Evolutionary conservation across 208 protist species (phyloP).

Genomic region (Porcisia deanei): DNA sequence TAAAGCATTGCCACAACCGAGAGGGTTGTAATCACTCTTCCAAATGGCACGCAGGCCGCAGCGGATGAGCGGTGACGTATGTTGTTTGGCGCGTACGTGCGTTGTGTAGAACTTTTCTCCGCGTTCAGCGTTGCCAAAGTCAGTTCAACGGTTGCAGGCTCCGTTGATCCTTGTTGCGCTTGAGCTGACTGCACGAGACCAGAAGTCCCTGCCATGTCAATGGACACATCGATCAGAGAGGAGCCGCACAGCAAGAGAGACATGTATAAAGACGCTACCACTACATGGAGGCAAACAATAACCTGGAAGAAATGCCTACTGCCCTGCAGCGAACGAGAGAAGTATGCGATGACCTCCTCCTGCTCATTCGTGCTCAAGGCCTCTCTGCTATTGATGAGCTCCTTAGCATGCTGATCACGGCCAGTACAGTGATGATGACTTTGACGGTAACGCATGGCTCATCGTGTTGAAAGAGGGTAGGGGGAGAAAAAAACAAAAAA

Average conservation of each 20-base stretch:
- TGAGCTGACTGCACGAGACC: neutral
- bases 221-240: constrained; percentile 33
- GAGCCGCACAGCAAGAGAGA: constrained; percentile 45
- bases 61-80: constrained; percentile 1
- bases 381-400: constrained; percentile 48
- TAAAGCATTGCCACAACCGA: constrained; percentile 14
- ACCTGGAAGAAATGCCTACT: constrained; percentile 44
- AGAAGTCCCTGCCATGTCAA: constrained; percentile 10
- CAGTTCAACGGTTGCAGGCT: neutral
- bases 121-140: constrained; percentile 12
- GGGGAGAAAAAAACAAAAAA: neutral
- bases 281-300: constrained; percentile 52
- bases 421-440: constrained; percentile 21
- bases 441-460: constrained; percentile 56
- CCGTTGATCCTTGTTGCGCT: neutral
- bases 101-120: constrained; percentile 13
- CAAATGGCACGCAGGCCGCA: too few relatives aligned
- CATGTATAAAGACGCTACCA: constrained; percentile 58
- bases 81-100: constrained; percentile 15
- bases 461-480: neutral
- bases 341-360: constrained; percentile 65
- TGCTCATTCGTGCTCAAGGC: constrained; percentile 71
- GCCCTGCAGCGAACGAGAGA: constrained; percentile 40
- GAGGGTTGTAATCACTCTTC: neutral
- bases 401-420: constrained; percentile 29